A percentile compares a stretch with the other conserved stretches of the same genome.
Evolutionary conservation across 345 rosid species (phyloP).

Genomic region (Durio zibethinus): DNA sequence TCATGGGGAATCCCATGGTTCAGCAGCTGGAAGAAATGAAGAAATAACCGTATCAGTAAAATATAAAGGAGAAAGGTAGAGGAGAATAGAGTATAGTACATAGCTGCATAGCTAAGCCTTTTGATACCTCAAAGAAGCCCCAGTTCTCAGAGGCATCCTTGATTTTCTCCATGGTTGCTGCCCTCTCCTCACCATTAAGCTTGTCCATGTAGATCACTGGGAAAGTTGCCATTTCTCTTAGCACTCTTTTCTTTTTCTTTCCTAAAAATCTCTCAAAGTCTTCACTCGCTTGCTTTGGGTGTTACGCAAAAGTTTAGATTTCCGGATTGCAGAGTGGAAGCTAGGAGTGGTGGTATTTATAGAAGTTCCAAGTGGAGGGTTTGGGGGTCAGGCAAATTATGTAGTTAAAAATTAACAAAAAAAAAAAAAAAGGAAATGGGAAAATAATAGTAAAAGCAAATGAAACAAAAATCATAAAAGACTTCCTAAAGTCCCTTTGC

Average conservation of each 20-base stretch:
- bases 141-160: conserved; percentile 95
- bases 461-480: background rate
- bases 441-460: background rate
- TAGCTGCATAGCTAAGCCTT: background rate
- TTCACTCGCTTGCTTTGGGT: background rate
- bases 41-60: background rate
- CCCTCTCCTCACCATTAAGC: conserved; percentile 61
- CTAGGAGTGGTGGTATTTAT: conserved; percentile 25
- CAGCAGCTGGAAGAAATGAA: conserved; percentile 43
- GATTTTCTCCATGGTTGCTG: conserved; percentile 59
- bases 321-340: conserved; percentile 2
- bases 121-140: conserved; percentile 93
- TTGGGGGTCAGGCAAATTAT: background rate
- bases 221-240: conserved; percentile 53
- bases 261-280: background rate
- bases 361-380: conserved; percentile 1
- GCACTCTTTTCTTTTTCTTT: background rate
- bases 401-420: background rate
- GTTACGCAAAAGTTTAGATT: background rate
- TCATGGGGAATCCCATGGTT: conserved; percentile 75
- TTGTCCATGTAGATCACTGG: conserved; percentile 70
- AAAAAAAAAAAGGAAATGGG: no score
- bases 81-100: background rate
- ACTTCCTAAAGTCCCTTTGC: background rate
- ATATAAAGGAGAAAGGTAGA: background rate